Evolutionary conservation across 495 filamentous ascomycete species (phyloP), one percentile per base, ranked within the genome.

Genomic region (Hypoxylon lenormandii): DNA sequence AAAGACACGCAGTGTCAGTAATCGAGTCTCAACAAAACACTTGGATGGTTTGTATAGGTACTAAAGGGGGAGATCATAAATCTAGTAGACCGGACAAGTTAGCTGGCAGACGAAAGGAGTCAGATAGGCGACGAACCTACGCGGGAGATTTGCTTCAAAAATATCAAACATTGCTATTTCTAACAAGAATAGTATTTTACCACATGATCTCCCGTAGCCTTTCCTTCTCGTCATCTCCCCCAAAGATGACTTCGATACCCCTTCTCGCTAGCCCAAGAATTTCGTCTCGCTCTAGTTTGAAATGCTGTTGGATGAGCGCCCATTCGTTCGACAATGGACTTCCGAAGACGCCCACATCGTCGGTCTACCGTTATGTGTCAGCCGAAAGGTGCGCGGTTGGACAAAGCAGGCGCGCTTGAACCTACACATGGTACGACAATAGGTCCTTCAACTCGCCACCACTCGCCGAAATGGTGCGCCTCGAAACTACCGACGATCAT

Each of bases 271-370:
- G 78, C 2, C 76, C 73, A 56, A 86, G 73, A 7, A 94, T 77
- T 49, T 91, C 85, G 1, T 74, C 63, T 36, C 81, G 80, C 26
- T 64, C 75, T 16, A 95, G 78, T 0, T 78, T 76, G 70, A 95
- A 95, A 72, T 93, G 87, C 75, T 90, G 75, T 3, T 90, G 87
- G 11, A 90, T 89, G 13, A 96, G 85, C 3, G 81, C 74, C 70
- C 94, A 94, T 71, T 96, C 92, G 64, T 93, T 89, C 11, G 90
- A 93, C n/a, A 94, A 77, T 0, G 85, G 83, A 74, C 90, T 93
- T 40, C 86, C 88, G 60, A 96, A 94, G 38, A 95, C 86, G 1
- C 92, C 92, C 18, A 96, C 91, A 77, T 96, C 92, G 77, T 96
- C 92, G 0, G 92, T 96, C 91, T 94, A 64, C n/a, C 16, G 11